phyloP scores from a whole-genome alignment of 257 asterid species.

The Hygrophila difformis region DNA sequence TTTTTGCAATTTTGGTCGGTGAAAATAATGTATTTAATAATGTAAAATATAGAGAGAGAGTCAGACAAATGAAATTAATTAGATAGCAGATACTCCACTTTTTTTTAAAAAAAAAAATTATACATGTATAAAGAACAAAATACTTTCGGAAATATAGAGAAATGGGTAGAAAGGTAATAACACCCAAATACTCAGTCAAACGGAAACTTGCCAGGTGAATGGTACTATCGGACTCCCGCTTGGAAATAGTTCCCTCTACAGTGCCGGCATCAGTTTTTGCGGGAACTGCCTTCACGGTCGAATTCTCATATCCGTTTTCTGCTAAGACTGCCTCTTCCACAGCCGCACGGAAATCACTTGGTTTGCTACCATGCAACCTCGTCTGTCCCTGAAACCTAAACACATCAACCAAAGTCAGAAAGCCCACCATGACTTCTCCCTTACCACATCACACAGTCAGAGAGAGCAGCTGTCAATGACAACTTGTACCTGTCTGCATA shows the following conservation, averaged over 20 bases:
- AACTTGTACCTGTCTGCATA: slow-evolving; percentile 57
- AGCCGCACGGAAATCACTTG: slow-evolving; percentile 63
- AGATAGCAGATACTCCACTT: no score
- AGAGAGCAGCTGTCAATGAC: not conserved
- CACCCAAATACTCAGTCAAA: not conserved
- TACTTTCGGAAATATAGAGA: no score
- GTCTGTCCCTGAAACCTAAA: slow-evolving; percentile 91
- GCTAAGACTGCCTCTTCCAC: slow-evolving; percentile 83
- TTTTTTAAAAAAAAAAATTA: no score
- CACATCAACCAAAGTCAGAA: not conserved
- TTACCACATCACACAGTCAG: slow-evolving; percentile 7
- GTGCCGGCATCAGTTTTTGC: slow-evolving; percentile 27
- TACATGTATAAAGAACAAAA: no score
- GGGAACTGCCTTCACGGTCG: slow-evolving; percentile 25
- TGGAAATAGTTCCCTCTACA: slow-evolving; percentile 74
- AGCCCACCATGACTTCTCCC: no score
- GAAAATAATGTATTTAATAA: no score
- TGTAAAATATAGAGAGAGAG: no score
- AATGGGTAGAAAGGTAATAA: no score
- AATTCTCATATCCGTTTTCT: slow-evolving; percentile 39
- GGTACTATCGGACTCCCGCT: slow-evolving; percentile 50
- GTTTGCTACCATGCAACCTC: slow-evolving; percentile 84
- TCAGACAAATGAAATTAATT: no score
- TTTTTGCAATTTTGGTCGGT: no score
- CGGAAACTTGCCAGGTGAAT: slow-evolving; percentile 55